phyloP scores from a whole-genome alignment of 352 stramenopile genomes.

The Phytophthora lateralis region DNA sequence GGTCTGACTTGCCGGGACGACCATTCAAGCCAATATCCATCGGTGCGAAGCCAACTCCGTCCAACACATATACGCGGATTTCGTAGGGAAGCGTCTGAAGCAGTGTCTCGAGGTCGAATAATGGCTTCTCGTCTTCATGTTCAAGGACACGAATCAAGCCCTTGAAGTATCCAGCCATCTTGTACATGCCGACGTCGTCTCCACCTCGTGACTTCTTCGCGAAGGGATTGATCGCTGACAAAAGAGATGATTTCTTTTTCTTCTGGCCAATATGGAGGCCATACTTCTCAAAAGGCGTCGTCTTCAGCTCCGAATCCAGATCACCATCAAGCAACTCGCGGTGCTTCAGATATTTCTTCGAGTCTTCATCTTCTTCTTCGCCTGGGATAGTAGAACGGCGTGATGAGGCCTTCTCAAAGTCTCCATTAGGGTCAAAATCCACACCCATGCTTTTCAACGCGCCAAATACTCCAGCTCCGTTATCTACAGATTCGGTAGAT shows the following conservation, averaged over 20 bases:
- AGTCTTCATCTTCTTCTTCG: slow-evolving; percentile 68
- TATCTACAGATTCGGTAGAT: slow-evolving; percentile 60
- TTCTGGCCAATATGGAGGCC: slow-evolving; percentile 81
- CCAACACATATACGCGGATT: slow-evolving; percentile 88
- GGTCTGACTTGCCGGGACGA: slow-evolving; percentile 85
- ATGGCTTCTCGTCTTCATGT: slow-evolving; percentile 76
- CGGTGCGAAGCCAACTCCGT: slow-evolving; percentile 81
- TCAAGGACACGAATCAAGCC: slow-evolving; percentile 90
- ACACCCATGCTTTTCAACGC: slow-evolving; percentile 87
- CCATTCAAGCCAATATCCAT: slow-evolving; percentile 90
- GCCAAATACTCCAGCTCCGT: slow-evolving; percentile 85
- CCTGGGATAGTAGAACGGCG: slow-evolving; percentile 52
- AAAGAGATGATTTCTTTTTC: slow-evolving; percentile 68
- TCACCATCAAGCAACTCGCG: slow-evolving; percentile 70
- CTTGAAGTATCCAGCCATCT: slow-evolving; percentile 91
- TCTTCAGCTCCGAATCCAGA: slow-evolving; percentile 79
- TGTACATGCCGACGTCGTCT: slow-evolving; percentile 64
- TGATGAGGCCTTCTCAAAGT: slow-evolving; percentile 61
- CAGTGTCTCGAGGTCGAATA: slow-evolving; percentile 73
- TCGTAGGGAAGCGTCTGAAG: slow-evolving; percentile 81
- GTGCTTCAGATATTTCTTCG: slow-evolving; percentile 82
- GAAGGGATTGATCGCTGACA: slow-evolving; percentile 73
- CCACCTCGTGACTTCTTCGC: slow-evolving; percentile 56
- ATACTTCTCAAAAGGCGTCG: slow-evolving; percentile 91
- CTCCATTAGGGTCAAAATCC: slow-evolving; percentile 69